A percentile compares a stretch with the other conserved stretches of the same genome.
Conservation (phyloP, 2,329 filamentous ascomycete species). For the Aureobasidium sp. region DNA sequence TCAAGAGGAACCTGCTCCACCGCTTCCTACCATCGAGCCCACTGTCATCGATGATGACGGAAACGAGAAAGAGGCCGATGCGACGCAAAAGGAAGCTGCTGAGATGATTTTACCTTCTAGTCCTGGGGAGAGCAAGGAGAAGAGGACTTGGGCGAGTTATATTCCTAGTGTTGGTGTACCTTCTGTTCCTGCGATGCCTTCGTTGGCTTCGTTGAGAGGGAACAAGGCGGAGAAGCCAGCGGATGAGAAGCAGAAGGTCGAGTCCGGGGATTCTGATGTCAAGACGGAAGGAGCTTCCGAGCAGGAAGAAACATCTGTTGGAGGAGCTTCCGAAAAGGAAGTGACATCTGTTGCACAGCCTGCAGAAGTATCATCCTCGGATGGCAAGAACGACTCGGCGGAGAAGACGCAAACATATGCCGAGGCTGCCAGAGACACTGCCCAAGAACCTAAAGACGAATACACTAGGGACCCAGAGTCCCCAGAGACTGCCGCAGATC, state of each 20-base stretch:
- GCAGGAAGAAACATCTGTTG: background rate
- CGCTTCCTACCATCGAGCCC: constrained; percentile 32
- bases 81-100: constrained; percentile 23
- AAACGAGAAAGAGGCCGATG: constrained; percentile 29
- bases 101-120: constrained; percentile 11
- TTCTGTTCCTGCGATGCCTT: constrained; percentile 19
- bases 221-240: constrained; percentile 19
- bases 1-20: constrained; percentile 37
- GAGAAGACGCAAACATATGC: constrained; percentile 19
- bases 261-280: background rate
- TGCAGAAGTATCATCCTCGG: background rate
- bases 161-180: constrained; percentile 21
- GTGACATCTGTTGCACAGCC: background rate
- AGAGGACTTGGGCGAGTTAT: constrained; percentile 31
- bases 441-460: background rate
- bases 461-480: no score
- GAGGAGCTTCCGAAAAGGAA: background rate
- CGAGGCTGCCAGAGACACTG: background rate
- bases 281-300: background rate
- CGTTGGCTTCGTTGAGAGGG: constrained; percentile 18
- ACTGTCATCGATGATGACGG: constrained; percentile 30
- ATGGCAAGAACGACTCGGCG: background rate
- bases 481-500: no score
- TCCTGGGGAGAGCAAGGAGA: constrained; percentile 22
- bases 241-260: constrained; percentile 25